Conservation (phyloP, 805 yeast species). For the Kodamaea jinghongensis region DNA sequence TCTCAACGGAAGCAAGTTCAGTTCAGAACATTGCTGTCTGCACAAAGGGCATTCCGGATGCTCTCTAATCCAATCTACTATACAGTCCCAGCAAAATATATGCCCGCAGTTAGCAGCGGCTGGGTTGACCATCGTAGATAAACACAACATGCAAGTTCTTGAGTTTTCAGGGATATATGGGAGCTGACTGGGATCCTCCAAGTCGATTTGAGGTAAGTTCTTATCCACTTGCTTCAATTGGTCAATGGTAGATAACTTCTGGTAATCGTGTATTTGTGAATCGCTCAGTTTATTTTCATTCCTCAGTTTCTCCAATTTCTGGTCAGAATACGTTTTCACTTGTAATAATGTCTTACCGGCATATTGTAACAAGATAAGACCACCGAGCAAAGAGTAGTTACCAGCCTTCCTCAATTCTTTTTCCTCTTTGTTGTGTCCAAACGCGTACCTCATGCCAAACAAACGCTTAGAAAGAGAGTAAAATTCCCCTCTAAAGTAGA, state of each 20-base stretch:
- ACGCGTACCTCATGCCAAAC: slow-evolving; percentile 75
- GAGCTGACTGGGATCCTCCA: slow-evolving; percentile 54
- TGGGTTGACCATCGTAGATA: slow-evolving; percentile 77
- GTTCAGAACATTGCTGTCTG: slow-evolving; percentile 63
- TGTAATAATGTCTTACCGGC: slow-evolving; percentile 41
- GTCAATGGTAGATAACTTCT: slow-evolving; percentile 5
- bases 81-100: slow-evolving; percentile 88
- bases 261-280: slow-evolving; percentile 2
- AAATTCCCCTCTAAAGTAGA: slow-evolving; percentile 80
- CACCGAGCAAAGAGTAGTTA: slow-evolving; percentile 76
- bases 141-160: slow-evolving; percentile 80
- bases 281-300: slow-evolving; percentile 12
- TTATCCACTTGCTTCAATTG: slow-evolving; percentile 48
- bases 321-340: slow-evolving; percentile 21
- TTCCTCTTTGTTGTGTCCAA: slow-evolving; percentile 57
- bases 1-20: slow-evolving; percentile 58
- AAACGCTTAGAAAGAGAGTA: slow-evolving; percentile 75
- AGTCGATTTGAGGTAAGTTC: slow-evolving; percentile 39
- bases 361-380: slow-evolving; percentile 53
- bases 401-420: slow-evolving; percentile 43
- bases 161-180: slow-evolving; percentile 70
- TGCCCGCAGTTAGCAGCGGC: slow-evolving; percentile 91
- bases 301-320: not conserved
- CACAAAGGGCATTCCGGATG: slow-evolving; percentile 90
- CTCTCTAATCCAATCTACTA: slow-evolving; percentile 86